Evolutionary conservation across 352 stramenopile species (phyloP), one percentile per base, ranked within the genome.

Genomic region (Phytophthora citricola): DNA sequence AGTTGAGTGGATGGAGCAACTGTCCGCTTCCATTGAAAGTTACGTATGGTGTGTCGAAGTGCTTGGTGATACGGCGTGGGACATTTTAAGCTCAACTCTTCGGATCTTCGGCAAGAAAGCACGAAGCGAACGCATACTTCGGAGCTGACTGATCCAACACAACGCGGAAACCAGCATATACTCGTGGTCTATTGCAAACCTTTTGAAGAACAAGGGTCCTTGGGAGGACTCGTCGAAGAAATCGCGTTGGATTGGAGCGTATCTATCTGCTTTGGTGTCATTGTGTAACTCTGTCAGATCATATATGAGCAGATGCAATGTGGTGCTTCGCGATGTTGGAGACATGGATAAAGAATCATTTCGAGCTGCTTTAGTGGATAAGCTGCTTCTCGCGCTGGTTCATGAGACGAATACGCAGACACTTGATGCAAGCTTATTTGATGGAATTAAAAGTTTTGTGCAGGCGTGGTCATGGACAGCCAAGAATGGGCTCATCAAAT

Each of bases 1-100:
- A 2, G 39, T 85, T 39, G 67, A 78, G n/a, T 93, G 85, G 85
- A 66, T 91, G 47, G 71, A 90, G 38, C 81, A 90, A 27, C 58
- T 93, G 32, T 71, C 68, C 44, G 85, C 83, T 4, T 91, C 81
- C 14, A 47, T 82, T 10, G 83, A 92, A 20, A 81, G 68, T 40
- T 91, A 77, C 36, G 54, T 65, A 20, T 93, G 85, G 85, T 87
- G 67, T 51, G 63, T 69, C 12, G 63, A 76, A 17, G 53, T 91
- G 2, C 61, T 93, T 12, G 81, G 71, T 17, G 68, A 75, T 6
- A 66, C 79, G 3, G 55, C 71, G 9, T 48, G 49, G 14, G 27
- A 7, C 11, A 53, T 82, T 27, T 85, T 44, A 46, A 49, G 29
- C n/a, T 41, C 7, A 11, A 12, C 14, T 6, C 32, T 26, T 1